Evolutionary conservation across 345 rosid genomes (phyloP), one percentile per base, ranked within the genome.

Genomic region (Adansonia digitata): DNA sequence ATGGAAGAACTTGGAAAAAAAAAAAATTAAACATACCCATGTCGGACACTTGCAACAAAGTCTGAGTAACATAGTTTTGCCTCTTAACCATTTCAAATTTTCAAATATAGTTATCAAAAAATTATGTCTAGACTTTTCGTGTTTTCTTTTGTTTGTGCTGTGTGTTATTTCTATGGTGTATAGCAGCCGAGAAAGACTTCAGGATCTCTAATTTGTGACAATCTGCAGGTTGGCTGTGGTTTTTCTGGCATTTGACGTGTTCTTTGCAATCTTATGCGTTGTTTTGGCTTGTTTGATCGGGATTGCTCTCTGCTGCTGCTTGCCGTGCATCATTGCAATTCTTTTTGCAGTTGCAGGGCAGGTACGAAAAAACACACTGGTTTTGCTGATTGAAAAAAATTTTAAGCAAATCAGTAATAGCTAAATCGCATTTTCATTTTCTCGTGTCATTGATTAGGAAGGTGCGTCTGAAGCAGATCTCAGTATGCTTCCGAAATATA

Each of bases 401-500:
- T 27, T 43, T 66, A 18, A 56, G 73, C 64, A 34, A 75, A 59
- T 49, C 20, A 46, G 48, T 27, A 43, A 51, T 31, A 37, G 29
- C 68, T 65, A 56, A 27, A 26, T 61, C n/a, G 46, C 77, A 69
- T 46, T 65, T 15, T 76, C 35, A 2, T 72, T 18, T 12, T 51
- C 78, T 70, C 76, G 18, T 76, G 17, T 72, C 75, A 76, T 43
- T 80, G 43, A 78, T 61, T 77, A 95, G 98, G 97, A 96, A 73
- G 98, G 98, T 76, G 99, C 98, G 56, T 88, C 98, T 14, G 99
- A 96, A 76, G 98, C 98, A 73, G 98, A 96, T 84, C 92, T 96
- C 51, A 86, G 91, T 48, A 71, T 88, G 31, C 97, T 96, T 71
- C 90, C 97, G 2, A 93, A 87, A 81, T 96, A 93, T 85, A 90